A percentile compares a stretch with the other conserved stretches of the same genome.
Conservation (phyloP, 345 rosid species). For the Kandelia obovata region DNA sequence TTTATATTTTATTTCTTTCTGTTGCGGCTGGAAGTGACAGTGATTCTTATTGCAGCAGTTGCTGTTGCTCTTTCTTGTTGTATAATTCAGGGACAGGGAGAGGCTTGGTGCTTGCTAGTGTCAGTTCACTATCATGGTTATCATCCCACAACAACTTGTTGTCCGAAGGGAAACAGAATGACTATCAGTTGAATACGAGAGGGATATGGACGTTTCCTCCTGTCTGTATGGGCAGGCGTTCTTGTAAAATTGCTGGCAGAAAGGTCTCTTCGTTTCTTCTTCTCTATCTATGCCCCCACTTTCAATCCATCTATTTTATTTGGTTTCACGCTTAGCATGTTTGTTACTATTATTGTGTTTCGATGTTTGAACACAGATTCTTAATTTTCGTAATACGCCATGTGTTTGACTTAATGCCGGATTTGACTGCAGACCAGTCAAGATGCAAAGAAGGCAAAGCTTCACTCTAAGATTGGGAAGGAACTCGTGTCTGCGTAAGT, state of each 20-base stretch:
- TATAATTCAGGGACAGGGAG: slow-evolving; percentile 21
- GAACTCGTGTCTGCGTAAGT: slow-evolving; percentile 94
- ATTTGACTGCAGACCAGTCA: slow-evolving; percentile 57
- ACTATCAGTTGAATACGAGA: slow-evolving; percentile 31
- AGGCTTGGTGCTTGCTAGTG: slow-evolving; percentile 17
- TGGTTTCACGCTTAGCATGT: not conserved
- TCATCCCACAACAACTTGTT: slow-evolving; percentile 24
- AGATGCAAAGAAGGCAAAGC: slow-evolving; percentile 82
- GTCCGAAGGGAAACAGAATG: slow-evolving; percentile 16
- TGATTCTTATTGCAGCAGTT: not conserved
- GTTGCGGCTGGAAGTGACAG: not conserved
- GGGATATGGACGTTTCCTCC: slow-evolving; percentile 60
- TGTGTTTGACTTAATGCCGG: slow-evolving; percentile 38
- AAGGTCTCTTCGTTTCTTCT: slow-evolving; percentile 43
- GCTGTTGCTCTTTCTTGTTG: not conserved
- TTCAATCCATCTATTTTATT: not conserved
- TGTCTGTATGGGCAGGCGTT: slow-evolving; percentile 85
- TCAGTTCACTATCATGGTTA: slow-evolving; percentile 28
- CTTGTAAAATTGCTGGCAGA: slow-evolving; percentile 83
- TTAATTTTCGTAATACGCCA: slow-evolving; percentile 6
- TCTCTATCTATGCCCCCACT: not conserved
- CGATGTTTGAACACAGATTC: no score
- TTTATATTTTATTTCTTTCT: no score
- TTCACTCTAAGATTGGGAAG: slow-evolving; percentile 72
- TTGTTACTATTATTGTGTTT: not conserved